Evolutionary conservation across 2,329 filamentous ascomycete species (phyloP), one percentile per base, ranked within the genome.

Genomic region (Xylariales sp.): DNA sequence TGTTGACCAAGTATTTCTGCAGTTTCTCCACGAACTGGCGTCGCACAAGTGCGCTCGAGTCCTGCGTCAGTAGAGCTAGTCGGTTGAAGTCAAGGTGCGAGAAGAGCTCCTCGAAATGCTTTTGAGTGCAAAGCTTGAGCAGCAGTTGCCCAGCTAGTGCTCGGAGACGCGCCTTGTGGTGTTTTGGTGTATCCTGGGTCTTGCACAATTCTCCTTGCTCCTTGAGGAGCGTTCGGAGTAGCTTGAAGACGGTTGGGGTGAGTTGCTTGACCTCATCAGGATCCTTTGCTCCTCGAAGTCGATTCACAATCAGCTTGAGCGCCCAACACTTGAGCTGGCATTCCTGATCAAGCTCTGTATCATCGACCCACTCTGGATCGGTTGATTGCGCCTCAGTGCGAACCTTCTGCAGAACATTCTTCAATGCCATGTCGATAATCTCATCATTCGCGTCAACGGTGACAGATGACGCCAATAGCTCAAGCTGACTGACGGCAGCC

Each of bases 1-100:
- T 76, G 37, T 84, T 78, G 8, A 85, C 85, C 5, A 97, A 76
- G 53, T 95, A 91, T 63, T 95, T 96, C 63, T 95, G 93, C 28
- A 98, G 69, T 51, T 90, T 89, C 52, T 82, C 80, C 37, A 93
- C 74, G 52, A 98, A 97, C 2, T 76, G 78, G 32, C 74, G 76
- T 23, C 93, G 83, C 19, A 97, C 88, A 46, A 83, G 74, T 2
- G 77, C 66, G 34, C 85, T 72, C 5, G 74, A 71, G 54, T 96
- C 90, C 56, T 97, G 91, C 3, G 85, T 79, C 11, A 95, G 76
- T 43, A 87, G 75, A 0, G 89, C 85, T 10, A 98, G 73, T 19
- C 78, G 74, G 56, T 95, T 88, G 64, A 97, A 98, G 53, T 85
- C 81, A 5, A 68, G 58, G 1, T 85, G 78, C 5, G 77, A 76